Evolutionary conservation across 2,329 filamentous ascomycete genomes (phyloP), one percentile per base, ranked within the genome.

Genomic region (Curvularia verruculosa): DNA sequence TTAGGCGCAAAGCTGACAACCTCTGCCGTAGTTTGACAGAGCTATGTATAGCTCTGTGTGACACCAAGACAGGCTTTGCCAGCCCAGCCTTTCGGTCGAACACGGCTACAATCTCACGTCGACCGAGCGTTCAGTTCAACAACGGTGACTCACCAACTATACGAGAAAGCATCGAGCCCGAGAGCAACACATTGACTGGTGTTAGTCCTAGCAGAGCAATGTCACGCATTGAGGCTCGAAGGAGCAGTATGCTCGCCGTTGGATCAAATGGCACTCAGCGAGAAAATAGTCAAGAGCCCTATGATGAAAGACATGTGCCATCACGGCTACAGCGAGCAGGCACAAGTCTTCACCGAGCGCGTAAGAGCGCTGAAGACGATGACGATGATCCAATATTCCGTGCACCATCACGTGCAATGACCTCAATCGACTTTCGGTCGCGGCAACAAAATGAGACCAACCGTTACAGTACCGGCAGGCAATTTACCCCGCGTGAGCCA

Each of bases 1-100:
- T 96, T 15, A 87, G 92, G 47, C 87, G 94, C 60, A 97, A 96
- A 76, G 91, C 92, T 26, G 94, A 99, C 72, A 92, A 90, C 70
- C 87, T 99, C 72, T 98, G 95, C 74, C 89, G 94, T 52, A 95
- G 90, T 70, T 79, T 99, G 63, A 98, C 94, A 0, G 95, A 99
- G 75, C 82, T 99, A 6, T 96, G 92, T 72, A 85, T 99, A 54
- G 90, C 92, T 0, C 80, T 99, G 13, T 80, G 77, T 61, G 80
- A 82, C 24, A 68, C 58, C 28, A 76, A 76, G 49, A 50, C 65
- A 29, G 65, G 52, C 45, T 48, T 72, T 12, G 53, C 66, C 41
- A 75, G 74, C 45, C 72, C 74, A 8, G 73, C 71, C 2, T 51
- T 74, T 26, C 58, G 73, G 52, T 61, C 64, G 0, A 63, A 64